Conservation (phyloP, 257 asterid species). For the Osmanthus fragrans region DNA sequence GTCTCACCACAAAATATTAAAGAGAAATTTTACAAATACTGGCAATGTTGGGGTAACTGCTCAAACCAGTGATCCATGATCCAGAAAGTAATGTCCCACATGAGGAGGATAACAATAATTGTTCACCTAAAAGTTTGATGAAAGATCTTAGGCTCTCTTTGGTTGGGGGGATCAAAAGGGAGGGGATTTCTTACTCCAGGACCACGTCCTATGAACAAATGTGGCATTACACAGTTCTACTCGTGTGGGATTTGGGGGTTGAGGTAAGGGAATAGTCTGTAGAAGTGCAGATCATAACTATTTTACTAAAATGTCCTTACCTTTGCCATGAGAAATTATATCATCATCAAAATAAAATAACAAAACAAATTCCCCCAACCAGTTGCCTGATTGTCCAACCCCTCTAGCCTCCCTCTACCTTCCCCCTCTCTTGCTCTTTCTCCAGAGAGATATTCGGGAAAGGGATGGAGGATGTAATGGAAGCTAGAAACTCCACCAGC, state of each 20-base stretch:
- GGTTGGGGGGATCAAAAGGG: neutral
- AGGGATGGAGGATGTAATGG: neutral
- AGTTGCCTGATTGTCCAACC: neutral
- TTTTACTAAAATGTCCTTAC: neutral
- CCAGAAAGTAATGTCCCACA: neutral
- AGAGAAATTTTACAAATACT: neutral
- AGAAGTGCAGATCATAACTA: neutral
- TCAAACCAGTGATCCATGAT: slow-evolving; percentile 3
- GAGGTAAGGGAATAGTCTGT: neutral
- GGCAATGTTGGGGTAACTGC: neutral
- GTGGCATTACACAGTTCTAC: neutral
- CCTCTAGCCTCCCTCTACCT: neutral
- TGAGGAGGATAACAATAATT: neutral
- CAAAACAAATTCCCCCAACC: neutral
- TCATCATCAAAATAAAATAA: neutral
- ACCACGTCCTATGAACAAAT: neutral
- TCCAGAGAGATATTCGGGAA: neutral
- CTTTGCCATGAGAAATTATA: neutral
- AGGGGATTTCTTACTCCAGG: neutral
- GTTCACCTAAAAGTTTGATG: neutral
- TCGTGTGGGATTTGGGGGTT: neutral
- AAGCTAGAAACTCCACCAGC: neutral
- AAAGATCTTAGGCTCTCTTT: neutral
- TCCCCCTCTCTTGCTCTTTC: neutral
- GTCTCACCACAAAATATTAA: neutral